Conservation (phyloP, 2,329 filamentous ascomycete genomes). For the Chaetomium strumarium region DNA sequence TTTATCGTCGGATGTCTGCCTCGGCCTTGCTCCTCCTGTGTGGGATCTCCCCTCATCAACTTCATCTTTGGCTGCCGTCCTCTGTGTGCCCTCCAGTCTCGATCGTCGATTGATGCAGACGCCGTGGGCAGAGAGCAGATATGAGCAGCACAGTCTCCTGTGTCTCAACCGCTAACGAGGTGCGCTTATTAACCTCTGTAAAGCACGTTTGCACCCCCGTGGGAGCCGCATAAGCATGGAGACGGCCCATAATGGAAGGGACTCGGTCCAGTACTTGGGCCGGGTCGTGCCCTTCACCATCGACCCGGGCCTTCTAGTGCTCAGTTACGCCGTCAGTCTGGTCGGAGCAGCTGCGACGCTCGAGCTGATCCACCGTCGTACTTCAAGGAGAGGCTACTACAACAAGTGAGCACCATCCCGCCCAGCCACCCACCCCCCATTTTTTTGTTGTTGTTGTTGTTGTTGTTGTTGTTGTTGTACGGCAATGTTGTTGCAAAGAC, state of each 20-base stretch:
- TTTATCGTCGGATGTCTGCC: no score
- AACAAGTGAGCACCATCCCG: conserved; percentile 52
- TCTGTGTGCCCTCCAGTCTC: no score
- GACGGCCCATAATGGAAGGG: not conserved
- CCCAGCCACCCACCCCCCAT: not conserved
- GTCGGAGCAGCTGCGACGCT: conserved; percentile 74
- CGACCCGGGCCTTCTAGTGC: conserved; percentile 57
- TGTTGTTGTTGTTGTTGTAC: not conserved
- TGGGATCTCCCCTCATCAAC: no score
- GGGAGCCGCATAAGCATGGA: conserved; percentile 1
- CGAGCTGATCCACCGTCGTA: conserved; percentile 73
- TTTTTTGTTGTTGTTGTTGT: not conserved
- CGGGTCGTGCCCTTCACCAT: conserved; percentile 31
- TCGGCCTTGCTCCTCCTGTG: no score
- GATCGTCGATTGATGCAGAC: no score
- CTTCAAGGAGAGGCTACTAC: conserved; percentile 59
- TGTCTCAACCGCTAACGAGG: not conserved
- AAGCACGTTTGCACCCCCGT: not conserved
- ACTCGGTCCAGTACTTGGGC: conserved; percentile 14
- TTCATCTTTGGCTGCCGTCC: no score
- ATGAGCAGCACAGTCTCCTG: not conserved
- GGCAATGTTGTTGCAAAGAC: not conserved
- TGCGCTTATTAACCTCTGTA: not conserved
- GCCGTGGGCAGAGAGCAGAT: no score
- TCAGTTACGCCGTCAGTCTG: conserved; percentile 71